Evolutionary conservation across 805 yeast species (phyloP), one percentile per base, ranked within the genome.

Genomic region (Tanozyma kutaoensis): DNA sequence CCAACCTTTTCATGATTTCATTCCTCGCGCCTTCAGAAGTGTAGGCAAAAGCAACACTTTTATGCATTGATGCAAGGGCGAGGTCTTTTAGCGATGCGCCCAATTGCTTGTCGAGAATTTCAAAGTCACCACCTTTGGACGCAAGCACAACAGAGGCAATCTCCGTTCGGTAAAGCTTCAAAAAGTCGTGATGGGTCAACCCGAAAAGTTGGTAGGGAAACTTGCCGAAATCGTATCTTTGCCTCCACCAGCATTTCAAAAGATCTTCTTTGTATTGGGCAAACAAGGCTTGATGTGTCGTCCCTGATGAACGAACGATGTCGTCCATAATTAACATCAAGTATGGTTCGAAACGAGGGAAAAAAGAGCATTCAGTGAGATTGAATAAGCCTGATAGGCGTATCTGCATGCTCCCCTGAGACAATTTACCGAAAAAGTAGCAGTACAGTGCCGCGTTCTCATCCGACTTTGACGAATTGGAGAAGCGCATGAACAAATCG

Each of bases 171-270:
- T 47, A 50, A 33, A 56, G 58, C 2, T 46, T 45, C 7, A 20
- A 13, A 5, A 57, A 18, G 33, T 28, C 23, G 3, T 31, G 29
- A 8, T 39, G 38, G 2, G 29, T 12, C 34, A 52, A 66, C 0
- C 52, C 67, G 37, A 70, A 57, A 1, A 63, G 29, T 1, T 30
- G 32, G 28, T 24, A 55, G 0, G 75, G 76, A 33, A 69, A 66
- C 2, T 37, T 36, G 0, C 32, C 28, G 10, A 66, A 32, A 3
- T 41, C 36, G 9, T 37, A 24, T 3, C 48, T 44, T 28, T 47
- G 50, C n/a, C 45, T 42, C 42, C 50, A 47, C 73, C 74, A 69
- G 13, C 48, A 48, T 29, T 51, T 59, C 25, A 69, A 42, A 3
- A 68, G 40, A n/a, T 21, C 17, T 4, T 22, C 16, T 8, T 17